Evolutionary conservation across 2,329 filamentous ascomycete species (phyloP).

Genomic region (Cordyceps pruinosa): DNA sequence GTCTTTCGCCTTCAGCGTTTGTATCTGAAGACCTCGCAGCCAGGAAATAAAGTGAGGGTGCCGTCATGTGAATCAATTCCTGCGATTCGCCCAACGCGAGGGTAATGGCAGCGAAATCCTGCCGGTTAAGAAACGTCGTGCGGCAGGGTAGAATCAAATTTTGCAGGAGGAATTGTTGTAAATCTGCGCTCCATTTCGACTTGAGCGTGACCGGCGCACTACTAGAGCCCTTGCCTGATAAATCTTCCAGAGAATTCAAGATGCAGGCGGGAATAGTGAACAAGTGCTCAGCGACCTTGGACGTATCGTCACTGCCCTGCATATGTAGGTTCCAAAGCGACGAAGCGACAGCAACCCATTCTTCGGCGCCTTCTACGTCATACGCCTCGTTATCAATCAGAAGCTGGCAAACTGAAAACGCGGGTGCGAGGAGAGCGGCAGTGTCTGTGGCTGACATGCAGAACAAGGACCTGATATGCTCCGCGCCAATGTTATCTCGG

Average conservation of each 20-base stretch:
- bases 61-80: slow-evolving; percentile 29
- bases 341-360: slow-evolving; percentile 42
- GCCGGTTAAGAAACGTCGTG: slow-evolving; percentile 37
- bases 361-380: slow-evolving; percentile 30
- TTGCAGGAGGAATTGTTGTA: slow-evolving; percentile 43
- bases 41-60: slow-evolving; percentile 40
- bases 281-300: slow-evolving; percentile 42
- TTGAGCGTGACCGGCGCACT: slow-evolving; percentile 19
- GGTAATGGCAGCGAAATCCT: slow-evolving; percentile 34
- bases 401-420: slow-evolving; percentile 39
- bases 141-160: slow-evolving; percentile 47
- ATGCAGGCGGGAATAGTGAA: slow-evolving; percentile 33
- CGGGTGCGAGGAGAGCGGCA: slow-evolving; percentile 36
- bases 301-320: slow-evolving; percentile 39
- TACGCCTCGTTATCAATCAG: slow-evolving; percentile 28
- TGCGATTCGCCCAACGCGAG: slow-evolving; percentile 34
- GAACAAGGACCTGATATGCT: slow-evolving; percentile 53
- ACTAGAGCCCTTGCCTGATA: slow-evolving; percentile 19
- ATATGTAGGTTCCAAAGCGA: slow-evolving; percentile 48
- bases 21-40: slow-evolving; percentile 24
- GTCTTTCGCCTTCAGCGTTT: slow-evolving; percentile 21
- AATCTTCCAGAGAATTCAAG: slow-evolving; percentile 26
- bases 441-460: slow-evolving; percentile 41
- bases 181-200: slow-evolving; percentile 37
- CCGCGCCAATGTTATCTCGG: slow-evolving; percentile 45